Conservation (phyloP, 2,329 filamentous ascomycete genomes). For the Aureobasidium sp. region DNA sequence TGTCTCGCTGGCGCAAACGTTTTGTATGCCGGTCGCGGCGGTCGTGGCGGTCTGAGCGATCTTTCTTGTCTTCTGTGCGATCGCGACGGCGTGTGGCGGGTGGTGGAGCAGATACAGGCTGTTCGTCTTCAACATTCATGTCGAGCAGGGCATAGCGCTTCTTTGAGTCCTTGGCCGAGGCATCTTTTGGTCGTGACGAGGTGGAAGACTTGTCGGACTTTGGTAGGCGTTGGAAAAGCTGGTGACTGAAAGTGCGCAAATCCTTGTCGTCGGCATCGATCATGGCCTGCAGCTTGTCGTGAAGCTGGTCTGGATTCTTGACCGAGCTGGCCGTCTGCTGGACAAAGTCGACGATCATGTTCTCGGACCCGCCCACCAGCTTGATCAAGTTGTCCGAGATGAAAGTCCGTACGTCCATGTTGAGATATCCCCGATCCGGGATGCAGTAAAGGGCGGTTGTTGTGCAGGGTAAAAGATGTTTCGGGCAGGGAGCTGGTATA, state of each 20-base stretch:
- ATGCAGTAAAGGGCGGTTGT: not conserved
- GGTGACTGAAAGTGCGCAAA: constrained; percentile 39
- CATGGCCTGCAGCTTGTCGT: constrained; percentile 45
- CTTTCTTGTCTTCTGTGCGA: constrained; percentile 26
- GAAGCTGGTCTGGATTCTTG: constrained; percentile 40
- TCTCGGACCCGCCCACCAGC: constrained; percentile 48
- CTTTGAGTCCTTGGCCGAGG: constrained; percentile 27
- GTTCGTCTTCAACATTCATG: constrained; percentile 35
- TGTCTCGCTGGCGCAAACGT: constrained; percentile 43
- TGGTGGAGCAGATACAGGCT: constrained; percentile 18
- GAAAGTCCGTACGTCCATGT: constrained; percentile 30
- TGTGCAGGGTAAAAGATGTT: not conserved
- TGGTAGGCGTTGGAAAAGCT: constrained; percentile 35
- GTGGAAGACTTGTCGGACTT: constrained; percentile 11
- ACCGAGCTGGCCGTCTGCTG: constrained; percentile 45
- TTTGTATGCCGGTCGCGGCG: constrained; percentile 24
- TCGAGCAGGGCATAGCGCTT: constrained; percentile 48
- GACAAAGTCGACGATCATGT: constrained; percentile 50
- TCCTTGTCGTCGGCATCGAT: constrained; percentile 42
- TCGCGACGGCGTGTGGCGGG: constrained; percentile 25
- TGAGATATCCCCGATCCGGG: not conserved
- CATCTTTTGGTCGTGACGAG: constrained; percentile 17
- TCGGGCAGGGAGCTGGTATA: not conserved
- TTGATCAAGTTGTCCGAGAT: constrained; percentile 44
- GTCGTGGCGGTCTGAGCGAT: constrained; percentile 26